Percentiles rank a stretch among this genome's conserved stretches.
phyloP scores from a whole-genome alignment of 495 filamentous ascomycete genomes.

The Tetracladium marchalianum region DNA sequence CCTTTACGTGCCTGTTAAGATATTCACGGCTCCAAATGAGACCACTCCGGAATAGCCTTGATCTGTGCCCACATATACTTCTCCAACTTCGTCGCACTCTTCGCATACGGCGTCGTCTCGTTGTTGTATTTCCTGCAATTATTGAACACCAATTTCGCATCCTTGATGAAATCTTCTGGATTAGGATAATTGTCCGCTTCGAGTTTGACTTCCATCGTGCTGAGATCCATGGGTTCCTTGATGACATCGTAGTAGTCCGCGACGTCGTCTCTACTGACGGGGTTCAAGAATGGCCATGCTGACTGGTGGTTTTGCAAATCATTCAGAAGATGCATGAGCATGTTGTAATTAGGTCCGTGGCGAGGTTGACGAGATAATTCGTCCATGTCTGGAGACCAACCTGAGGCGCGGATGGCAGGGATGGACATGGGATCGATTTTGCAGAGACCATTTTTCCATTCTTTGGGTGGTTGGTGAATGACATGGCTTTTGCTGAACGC shows the following conservation, averaged over 20 bases:
- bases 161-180: slow-evolving; percentile 87
- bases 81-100: slow-evolving; percentile 90
- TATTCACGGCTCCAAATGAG: slow-evolving; percentile 30
- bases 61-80: slow-evolving; percentile 96
- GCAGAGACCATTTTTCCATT: slow-evolving; percentile 65
- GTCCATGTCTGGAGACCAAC: slow-evolving; percentile 97
- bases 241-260: slow-evolving; percentile 98
- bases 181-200: slow-evolving; percentile 87
- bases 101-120: slow-evolving; percentile 89
- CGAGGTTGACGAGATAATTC: slow-evolving; percentile 92
- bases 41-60: slow-evolving; percentile 92
- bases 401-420: slow-evolving; percentile 74
- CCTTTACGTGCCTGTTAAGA: background rate
- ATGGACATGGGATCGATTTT: slow-evolving; percentile 75
- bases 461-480: slow-evolving; percentile 72
- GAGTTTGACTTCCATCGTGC: slow-evolving; percentile 91
- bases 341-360: slow-evolving; percentile 92
- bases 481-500: slow-evolving; percentile 83
- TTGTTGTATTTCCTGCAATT: slow-evolving; percentile 96
- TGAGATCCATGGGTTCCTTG: slow-evolving; percentile 94
- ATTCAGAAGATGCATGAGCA: slow-evolving; percentile 84
- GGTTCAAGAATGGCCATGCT: slow-evolving; percentile 89
- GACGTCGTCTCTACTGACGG: slow-evolving; percentile 92
- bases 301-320: slow-evolving; percentile 88
- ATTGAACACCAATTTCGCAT: slow-evolving; percentile 85